Base-by-base conservation (phyloP, 2,329 filamentous ascomycete species). In the Ciborinia camelliae region DNA sequence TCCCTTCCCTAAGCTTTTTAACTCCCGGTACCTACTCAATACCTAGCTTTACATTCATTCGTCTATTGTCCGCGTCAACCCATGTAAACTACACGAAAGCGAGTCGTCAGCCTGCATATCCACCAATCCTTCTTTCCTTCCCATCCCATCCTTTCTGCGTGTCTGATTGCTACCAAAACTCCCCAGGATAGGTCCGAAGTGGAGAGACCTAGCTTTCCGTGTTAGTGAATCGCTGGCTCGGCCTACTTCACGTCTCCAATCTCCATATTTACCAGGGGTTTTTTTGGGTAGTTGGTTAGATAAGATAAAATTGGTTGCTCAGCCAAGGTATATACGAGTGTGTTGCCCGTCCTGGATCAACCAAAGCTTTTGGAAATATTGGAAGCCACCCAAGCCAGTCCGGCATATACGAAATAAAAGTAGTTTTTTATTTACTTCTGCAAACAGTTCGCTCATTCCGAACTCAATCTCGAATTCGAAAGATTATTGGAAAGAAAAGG, bases 341-440 rank as follows among this genome's bases (percentile, higher is more conserved):
- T 35, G 41, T 47, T 32, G 8, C 39, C 14, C 20, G 18, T 58
- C 14, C 4, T 58, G 4, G n/a, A 35, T 23, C n/a, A 26, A 39
- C 32, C 18, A 37, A 23, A 26, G 57, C 30, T n/a, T 43, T 58
- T 4, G 23, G 10, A 50, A 50, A 37, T 60, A 15, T 51, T 28
- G 4, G 5, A 60, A 39, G 26, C 20, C 15, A 37, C 45, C 18
- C 45, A 28, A 51, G 23, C n/a, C 23, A n/a, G 58, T 61, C 43
- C 28, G 15, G 30, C 45, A 39, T 6, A 57, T 35, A 57, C 47
- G 62, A 63, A 52, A 63, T 62, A 45, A 59, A 50, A 68, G 32
- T 60, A 65, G 23, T 37, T n/a, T n/a, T 28, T 39, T 5, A 23
- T 47, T n/a, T 35, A 4, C 20, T 35, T 4, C 28, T 35, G n/a